phyloP scores from a whole-genome alignment of 768 basidiomycete species.

The Boletus reticulatus region DNA sequence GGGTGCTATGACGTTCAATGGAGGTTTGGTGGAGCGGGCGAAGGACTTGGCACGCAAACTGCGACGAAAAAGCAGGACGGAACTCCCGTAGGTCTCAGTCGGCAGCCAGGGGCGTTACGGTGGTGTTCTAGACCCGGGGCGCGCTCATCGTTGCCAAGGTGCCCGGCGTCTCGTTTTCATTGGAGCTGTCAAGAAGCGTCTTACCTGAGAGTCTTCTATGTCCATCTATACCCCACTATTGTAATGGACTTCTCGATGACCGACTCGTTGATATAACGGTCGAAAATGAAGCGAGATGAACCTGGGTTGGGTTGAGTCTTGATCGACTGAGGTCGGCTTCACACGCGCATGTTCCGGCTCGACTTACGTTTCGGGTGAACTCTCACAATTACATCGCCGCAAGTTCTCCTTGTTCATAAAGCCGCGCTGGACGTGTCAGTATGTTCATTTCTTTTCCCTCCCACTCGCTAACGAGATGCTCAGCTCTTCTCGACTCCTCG shows the following conservation, averaged over 20 bases:
- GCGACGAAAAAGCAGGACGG: slow-evolving; percentile 36
- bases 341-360: slow-evolving; percentile 2
- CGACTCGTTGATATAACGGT: slow-evolving; percentile 15
- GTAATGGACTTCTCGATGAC: slow-evolving; percentile 11
- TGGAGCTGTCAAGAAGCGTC: slow-evolving; percentile 8
- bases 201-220: slow-evolving; percentile 24
- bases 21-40: slow-evolving; percentile 36
- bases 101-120: slow-evolving; percentile 15
- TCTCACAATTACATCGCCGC: slow-evolving; percentile 17
- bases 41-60: slow-evolving; percentile 44
- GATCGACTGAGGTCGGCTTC: slow-evolving; percentile 14
- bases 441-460: not conserved
- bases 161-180: slow-evolving; percentile 16
- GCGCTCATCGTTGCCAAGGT: slow-evolving; percentile 29
- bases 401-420: slow-evolving; percentile 16
- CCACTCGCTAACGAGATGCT: slow-evolving; percentile 11
- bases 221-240: slow-evolving; percentile 23
- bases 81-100: slow-evolving; percentile 5
- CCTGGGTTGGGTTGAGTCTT: not conserved
- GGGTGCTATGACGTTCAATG: slow-evolving; percentile 26
- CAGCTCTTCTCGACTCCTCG: slow-evolving; percentile 27
- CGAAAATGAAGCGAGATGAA: slow-evolving; percentile 20
- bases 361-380: slow-evolving; percentile 27
- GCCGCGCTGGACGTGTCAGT: slow-evolving; percentile 4
- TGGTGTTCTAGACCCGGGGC: slow-evolving; percentile 11